Evolutionary conservation across 371 early-diverging fungal genomes (phyloP).

Genomic region (Actinomucor elegans): DNA sequence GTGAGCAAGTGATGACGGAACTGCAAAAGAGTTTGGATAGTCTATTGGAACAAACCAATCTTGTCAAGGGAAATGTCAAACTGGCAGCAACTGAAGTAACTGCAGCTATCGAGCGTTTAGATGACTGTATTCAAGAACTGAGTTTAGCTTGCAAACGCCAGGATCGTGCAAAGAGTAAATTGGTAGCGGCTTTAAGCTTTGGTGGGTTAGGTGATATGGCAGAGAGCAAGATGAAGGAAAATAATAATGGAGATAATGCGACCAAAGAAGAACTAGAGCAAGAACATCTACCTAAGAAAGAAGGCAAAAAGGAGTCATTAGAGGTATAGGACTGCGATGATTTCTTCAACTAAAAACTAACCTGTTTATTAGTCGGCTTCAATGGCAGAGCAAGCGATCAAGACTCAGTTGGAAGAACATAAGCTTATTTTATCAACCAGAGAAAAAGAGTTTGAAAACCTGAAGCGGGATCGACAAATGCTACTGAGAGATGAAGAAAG

Average conservation of each 20-base stretch:
- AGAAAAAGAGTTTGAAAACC: slow-evolving; percentile 69
- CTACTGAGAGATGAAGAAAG: slow-evolving; percentile 57
- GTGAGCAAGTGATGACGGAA: slow-evolving; percentile 19
- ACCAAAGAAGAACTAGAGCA: slow-evolving; percentile 2
- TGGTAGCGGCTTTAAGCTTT: slow-evolving; percentile 25
- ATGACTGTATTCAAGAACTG: slow-evolving; percentile 23
- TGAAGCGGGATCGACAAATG: slow-evolving; percentile 66
- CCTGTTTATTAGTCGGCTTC: slow-evolving; percentile 7
- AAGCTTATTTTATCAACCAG: slow-evolving; percentile 57
- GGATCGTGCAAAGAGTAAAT: slow-evolving; percentile 36
- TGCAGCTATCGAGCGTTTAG: slow-evolving; percentile 21
- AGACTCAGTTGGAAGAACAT: slow-evolving; percentile 37
- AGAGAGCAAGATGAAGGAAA: background rate
- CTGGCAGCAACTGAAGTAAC: slow-evolving; percentile 16
- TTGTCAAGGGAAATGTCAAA: slow-evolving; percentile 8
- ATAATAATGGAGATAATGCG: background rate
- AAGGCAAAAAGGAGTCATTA: background rate
- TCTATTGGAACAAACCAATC: slow-evolving; percentile 17
- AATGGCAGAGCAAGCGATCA: slow-evolving; percentile 24
- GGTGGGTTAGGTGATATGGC: slow-evolving; percentile 29
- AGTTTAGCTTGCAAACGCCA: slow-evolving; percentile 26
- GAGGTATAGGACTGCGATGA: no score
- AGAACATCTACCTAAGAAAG: slow-evolving; percentile 1
- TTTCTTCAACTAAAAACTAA: no score
- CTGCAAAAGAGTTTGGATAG: slow-evolving; percentile 14